Percentiles rank a stretch among this genome's conserved stretches.
These are phyloP conservation scores for Aspergillus spinulosporus DNA, from an alignment of 2,329 filamentous ascomycete genomes.

Conservation along the genomic window DNA sequence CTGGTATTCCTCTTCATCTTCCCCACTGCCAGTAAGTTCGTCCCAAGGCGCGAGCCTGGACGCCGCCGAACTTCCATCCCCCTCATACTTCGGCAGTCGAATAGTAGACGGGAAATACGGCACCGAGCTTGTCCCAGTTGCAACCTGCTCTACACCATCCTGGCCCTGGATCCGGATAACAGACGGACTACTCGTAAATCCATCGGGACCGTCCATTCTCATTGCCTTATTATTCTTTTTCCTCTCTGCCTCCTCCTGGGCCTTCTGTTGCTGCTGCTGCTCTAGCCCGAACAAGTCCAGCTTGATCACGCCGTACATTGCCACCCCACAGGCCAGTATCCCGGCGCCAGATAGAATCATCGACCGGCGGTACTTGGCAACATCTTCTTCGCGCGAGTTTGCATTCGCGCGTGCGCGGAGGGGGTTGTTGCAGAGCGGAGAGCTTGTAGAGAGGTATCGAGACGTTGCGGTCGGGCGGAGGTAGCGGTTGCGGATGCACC, in stretches of 20 bases:
- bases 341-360: constrained; percentile 39
- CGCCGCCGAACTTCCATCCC: constrained; percentile 20
- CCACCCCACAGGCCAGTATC: constrained; percentile 40
- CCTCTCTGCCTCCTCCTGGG: neutral
- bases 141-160: constrained; percentile 70
- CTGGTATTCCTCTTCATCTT: constrained; percentile 71
- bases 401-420: constrained; percentile 29
- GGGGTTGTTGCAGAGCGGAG: constrained; percentile 30
- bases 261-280: constrained; percentile 15
- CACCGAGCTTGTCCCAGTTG: constrained; percentile 78
- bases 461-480: constrained; percentile 13
- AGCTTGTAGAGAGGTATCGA: constrained; percentile 31
- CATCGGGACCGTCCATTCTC: constrained; percentile 44
- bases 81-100: constrained; percentile 54
- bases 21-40: constrained; percentile 39
- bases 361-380: constrained; percentile 33
- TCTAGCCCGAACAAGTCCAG: constrained; percentile 26
- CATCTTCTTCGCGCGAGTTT: constrained; percentile 24
- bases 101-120: constrained; percentile 76
- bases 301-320: constrained; percentile 45
- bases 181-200: constrained; percentile 36
- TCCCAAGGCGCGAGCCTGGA: constrained; percentile 34
- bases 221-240: constrained; percentile 23
- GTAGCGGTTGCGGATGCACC: constrained; percentile 28
- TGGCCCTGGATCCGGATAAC: constrained; percentile 46